Base-by-base conservation (phyloP, 2,329 filamentous ascomycete species). In the Calonectria pauciramosa region DNA sequence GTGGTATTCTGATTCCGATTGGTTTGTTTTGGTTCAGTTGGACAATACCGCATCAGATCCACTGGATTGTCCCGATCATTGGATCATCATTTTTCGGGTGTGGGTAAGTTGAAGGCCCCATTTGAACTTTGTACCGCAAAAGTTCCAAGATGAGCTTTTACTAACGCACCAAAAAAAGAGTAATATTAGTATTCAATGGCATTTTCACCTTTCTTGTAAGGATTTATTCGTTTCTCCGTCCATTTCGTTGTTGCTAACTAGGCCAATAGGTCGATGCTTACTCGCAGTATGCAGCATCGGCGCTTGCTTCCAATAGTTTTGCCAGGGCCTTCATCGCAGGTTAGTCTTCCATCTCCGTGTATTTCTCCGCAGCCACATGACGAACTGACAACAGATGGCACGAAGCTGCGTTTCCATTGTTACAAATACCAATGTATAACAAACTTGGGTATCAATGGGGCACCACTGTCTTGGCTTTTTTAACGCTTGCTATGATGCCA, bases 271-370 rank as follows among this genome's bases (percentile, higher is more conserved):
- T 79, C 1, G 77, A 79, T 2, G 77, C 77, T 1, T 79, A 79
- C 23, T 70, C 76, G 0, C 69, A 77, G 18, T 79, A 78, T 11
- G 76, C 78, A 0, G 78, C 78, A 10, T 79, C 78, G 16, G 78
- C 78, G 2, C 79, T 79, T 65, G 77, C 78, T 23, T 75, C 75
- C 4, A 79, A 80, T 30, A 74, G 76, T 4, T 80, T 79, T 30
- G 76, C 70, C 4, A 75, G 78, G 18, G 78, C 78, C 13, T 76
- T 74, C 0, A 72, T 79, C 9, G 77, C 77, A 36, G 77, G 77
- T 79, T 49, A 14, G 63, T 74, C 0, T 1, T 1, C 18, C 6
- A 23, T 10, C 38, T 16, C 18, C 7, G 23, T 9, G 23, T 8
- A 54, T 18, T 1, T 8, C 4, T 65, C 7, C 11, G 1, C 1